Conservation (phyloP, 208 protist species). For the Angomonas desouzai region DNA sequence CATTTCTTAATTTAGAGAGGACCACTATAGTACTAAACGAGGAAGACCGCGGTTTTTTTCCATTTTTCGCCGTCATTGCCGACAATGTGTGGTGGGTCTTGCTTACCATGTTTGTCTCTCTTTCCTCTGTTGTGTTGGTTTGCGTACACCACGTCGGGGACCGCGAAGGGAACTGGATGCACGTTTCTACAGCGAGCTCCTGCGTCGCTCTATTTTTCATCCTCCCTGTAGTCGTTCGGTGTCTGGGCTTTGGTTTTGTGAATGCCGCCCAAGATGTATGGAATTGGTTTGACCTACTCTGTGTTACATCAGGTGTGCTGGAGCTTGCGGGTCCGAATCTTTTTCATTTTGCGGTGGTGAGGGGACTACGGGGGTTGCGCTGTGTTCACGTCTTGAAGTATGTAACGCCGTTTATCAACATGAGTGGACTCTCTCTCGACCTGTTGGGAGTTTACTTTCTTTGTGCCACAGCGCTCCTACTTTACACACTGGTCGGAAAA, state of each 20-base stretch:
- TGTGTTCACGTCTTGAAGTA: conserved; percentile 26
- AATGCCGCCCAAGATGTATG: conserved; percentile 24
- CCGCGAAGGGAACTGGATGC: background rate
- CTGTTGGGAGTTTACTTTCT: conserved; percentile 28
- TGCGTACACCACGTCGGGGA: conserved; percentile 28
- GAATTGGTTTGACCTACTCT: conserved; percentile 37
- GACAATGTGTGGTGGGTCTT: conserved; percentile 21
- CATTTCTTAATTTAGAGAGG: background rate
- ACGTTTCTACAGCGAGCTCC: conserved; percentile 24
- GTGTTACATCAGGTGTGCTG: conserved; percentile 33
- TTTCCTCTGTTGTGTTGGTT: conserved; percentile 39
- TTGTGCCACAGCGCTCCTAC: conserved; percentile 16
- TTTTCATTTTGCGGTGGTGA: conserved; percentile 20
- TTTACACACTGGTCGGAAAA: conserved; percentile 59
- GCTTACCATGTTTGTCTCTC: conserved; percentile 24
- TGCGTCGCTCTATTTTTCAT: conserved; percentile 36
- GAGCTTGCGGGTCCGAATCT: conserved; percentile 25
- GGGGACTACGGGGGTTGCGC: conserved; percentile 42
- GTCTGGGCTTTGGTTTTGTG: conserved; percentile 23
- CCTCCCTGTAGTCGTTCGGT: conserved; percentile 29
- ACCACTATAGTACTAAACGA: background rate
- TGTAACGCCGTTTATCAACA: conserved; percentile 16
- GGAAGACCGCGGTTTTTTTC: background rate
- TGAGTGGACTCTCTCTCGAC: conserved; percentile 12
- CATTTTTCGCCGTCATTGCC: conserved; percentile 10